Percentiles rank a stretch among this genome's conserved stretches.
phyloP scores from a whole-genome alignment of 768 basidiomycete genomes.

The Tricholoma flavovirens region DNA sequence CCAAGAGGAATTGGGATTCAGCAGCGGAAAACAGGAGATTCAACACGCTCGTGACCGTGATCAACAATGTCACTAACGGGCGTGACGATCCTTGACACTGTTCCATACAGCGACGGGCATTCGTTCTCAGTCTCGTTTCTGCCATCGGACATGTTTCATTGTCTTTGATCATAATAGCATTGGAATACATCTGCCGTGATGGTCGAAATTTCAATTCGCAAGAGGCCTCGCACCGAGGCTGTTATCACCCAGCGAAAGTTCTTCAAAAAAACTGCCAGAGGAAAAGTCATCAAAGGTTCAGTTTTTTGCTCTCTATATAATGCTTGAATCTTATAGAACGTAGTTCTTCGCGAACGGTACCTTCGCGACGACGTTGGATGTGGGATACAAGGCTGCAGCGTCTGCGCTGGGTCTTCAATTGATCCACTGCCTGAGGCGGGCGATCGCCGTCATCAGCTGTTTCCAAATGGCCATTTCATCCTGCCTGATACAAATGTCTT shows the following conservation, averaged over 20 bases:
- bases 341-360: constrained; percentile 91
- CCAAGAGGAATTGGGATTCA: too few relatives aligned
- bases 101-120: too few relatives aligned
- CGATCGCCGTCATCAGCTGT: constrained; percentile 47
- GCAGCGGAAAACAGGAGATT: too few relatives aligned
- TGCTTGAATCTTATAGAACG: background rate
- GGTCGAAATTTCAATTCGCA: constrained; percentile 59
- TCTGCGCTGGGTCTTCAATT: constrained; percentile 44
- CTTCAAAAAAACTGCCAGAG: constrained; percentile 91
- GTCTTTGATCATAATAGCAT: background rate
- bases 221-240: constrained; percentile 65
- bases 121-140: background rate
- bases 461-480: constrained; percentile 69
- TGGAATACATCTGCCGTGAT: background rate
- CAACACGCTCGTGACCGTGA: too few relatives aligned
- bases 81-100: too few relatives aligned
- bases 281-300: constrained; percentile 90
- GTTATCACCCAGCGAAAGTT: constrained; percentile 83
- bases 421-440: constrained; percentile 55
- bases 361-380: constrained; percentile 89
- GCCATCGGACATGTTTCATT: background rate
- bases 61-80: too few relatives aligned
- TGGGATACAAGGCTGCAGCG: constrained; percentile 65
- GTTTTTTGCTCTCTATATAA: background rate
- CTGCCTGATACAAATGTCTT: constrained; percentile 96